Base-by-base conservation (phyloP, 2,329 filamentous ascomycete species). In the Talaromyces sp. region DNA sequence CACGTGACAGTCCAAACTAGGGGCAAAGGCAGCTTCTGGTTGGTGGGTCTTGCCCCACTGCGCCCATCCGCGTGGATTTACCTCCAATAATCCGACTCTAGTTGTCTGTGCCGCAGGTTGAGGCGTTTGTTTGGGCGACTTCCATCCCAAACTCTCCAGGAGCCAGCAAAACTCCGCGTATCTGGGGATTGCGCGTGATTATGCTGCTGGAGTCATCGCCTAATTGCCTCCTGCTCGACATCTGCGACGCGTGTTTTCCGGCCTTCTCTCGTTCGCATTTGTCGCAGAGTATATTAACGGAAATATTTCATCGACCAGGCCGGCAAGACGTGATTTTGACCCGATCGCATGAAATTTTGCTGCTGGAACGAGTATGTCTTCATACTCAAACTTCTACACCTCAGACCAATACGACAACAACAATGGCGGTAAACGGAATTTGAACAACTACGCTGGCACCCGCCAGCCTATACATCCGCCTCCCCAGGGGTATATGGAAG, bases 1-100 rank as follows among this genome's bases (percentile, higher is more conserved):
- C 70, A 71, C 69, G 64, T 71, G 70, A 71, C 56, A n/a, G n/a
- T n/a, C n/a, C 11, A 58, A 63, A 65, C 65, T 68, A 66, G 67
- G 64, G 6, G 6, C 2, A 24, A 46, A 3, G 56, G 6, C 50
- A 31, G 9, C 64, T 53, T 67, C 64, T 66, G 65, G 67, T 53
- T 63, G 55, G 32, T 19, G 53, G 21, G 19, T 4, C 14, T 8
- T 11, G 19, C 51, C 41, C 50, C 38, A 32, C 51, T 11, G 26
- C 13, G 24, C 21, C 11, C 50, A 8, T 24, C 35, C 38, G 4
- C 14, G 14, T 35, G 5, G 5, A 14, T 19, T 55, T 49, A 24
- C 38, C 10, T 26, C 7, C 11, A 19, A 50, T n/a, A 3, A 6
- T 3, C 11, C 53, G 11, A 17, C 9, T 31, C 14, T 24, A 41